These are phyloP conservation scores for Phaeomoniella chlamydospora DNA, from an alignment of 2,329 filamentous ascomycete species.

Conservation along the genomic window DNA sequence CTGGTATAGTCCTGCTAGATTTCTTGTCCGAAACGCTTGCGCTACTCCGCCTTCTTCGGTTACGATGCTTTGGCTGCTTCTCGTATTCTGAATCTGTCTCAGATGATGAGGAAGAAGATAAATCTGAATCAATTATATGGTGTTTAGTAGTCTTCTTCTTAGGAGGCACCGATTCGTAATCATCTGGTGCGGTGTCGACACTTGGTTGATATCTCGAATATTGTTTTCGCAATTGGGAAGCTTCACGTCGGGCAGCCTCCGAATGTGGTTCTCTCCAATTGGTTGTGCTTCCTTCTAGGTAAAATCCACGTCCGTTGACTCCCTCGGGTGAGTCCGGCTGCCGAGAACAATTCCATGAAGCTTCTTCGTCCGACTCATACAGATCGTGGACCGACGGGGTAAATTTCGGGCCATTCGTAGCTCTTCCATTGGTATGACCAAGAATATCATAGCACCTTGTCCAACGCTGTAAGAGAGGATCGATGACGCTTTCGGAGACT, in stretches of 20 bases:
- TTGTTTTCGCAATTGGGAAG: constrained; percentile 14
- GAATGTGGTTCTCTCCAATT: constrained; percentile 23
- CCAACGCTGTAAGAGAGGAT: constrained; percentile 17
- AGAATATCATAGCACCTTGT: constrained; percentile 11
- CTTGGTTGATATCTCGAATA: constrained; percentile 18
- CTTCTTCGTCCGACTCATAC: constrained; percentile 9
- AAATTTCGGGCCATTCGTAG: constrained; percentile 6
- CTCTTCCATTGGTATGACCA: constrained; percentile 7
- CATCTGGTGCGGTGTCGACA: constrained; percentile 19
- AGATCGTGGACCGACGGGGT: constrained; percentile 10
- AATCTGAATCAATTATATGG: constrained; percentile 10
- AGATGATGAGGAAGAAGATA: constrained; percentile 8
- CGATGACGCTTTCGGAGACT: constrained; percentile 19
- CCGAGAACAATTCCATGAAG: too few species aligned
- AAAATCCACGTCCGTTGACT: constrained; percentile 15
- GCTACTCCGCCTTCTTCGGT: constrained; percentile 6
- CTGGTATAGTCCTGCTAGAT: constrained; percentile 3
- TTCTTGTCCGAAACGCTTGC: constrained; percentile 4
- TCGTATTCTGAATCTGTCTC: constrained; percentile 6
- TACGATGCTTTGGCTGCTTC: constrained; percentile 2
- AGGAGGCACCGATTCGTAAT: constrained; percentile 8
- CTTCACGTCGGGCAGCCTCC: constrained; percentile 18
- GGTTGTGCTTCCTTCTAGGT: constrained; percentile 18
- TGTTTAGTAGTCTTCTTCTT: constrained; percentile 6
- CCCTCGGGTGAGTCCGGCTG: too few species aligned